A percentile compares a stretch with the other conserved stretches of the same genome.
phyloP scores from a whole-genome alignment of 2,329 filamentous ascomycete genomes.

The Didymosphaeria variabile region DNA sequence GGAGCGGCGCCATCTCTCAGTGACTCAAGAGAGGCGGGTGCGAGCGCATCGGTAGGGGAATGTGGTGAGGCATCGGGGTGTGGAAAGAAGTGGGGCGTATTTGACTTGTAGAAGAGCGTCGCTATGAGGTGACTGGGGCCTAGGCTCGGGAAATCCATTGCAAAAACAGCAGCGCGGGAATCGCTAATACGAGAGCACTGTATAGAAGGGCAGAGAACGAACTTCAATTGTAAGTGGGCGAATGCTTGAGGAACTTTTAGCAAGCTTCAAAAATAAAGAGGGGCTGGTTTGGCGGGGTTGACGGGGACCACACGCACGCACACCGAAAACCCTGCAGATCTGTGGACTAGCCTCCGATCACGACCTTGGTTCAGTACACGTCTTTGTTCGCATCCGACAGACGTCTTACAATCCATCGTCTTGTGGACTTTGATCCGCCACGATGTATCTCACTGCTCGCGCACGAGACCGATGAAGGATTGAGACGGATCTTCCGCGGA shows the following conservation, averaged over 20 bases:
- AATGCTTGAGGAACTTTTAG: background rate
- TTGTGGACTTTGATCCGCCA: background rate
- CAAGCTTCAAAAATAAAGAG: background rate
- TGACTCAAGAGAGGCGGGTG: conserved; percentile 41
- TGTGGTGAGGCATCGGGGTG: conserved; percentile 58
- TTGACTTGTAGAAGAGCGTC: conserved; percentile 51
- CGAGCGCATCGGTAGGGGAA: conserved; percentile 40
- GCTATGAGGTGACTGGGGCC: conserved; percentile 40
- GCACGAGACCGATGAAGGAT: background rate
- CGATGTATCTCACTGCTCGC: background rate
- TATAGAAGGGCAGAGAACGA: background rate
- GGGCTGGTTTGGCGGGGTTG: conserved; percentile 1
- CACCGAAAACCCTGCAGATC: conserved; percentile 5
- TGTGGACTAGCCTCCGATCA: background rate
- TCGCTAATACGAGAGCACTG: background rate
- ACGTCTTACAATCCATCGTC: no score
- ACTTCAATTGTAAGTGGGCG: no score
- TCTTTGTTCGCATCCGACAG: background rate
- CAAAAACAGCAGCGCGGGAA: background rate
- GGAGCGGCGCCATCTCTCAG: conserved; percentile 59
- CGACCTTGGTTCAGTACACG: background rate
- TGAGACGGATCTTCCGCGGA: background rate
- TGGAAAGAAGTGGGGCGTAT: conserved; percentile 50
- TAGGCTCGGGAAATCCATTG: conserved; percentile 22
- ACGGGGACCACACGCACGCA: background rate